phyloP scores from a whole-genome alignment of 2,329 filamentous ascomycete genomes.

The Aspergillus fumigatiaffinis region DNA sequence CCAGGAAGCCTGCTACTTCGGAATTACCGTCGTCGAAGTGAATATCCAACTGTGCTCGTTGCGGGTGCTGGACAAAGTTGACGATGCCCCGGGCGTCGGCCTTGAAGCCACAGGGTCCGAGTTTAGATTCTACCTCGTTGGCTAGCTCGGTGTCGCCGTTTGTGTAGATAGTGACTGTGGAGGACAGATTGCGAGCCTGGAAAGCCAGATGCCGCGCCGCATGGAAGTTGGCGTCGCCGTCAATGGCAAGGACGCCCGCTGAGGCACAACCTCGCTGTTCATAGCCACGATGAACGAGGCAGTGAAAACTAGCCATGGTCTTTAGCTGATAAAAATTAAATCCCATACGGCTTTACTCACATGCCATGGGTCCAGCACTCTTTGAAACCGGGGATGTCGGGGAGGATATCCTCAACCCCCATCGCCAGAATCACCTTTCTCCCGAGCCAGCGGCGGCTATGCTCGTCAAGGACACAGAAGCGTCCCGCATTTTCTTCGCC shows the following conservation, averaged over 20 bases:
- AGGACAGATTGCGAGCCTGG: slow-evolving; percentile 43
- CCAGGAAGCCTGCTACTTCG: background rate
- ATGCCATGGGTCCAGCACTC: slow-evolving; percentile 53
- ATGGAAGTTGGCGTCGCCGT: slow-evolving; percentile 26
- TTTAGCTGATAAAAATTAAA: background rate
- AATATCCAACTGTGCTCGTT: background rate
- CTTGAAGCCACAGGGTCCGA: background rate
- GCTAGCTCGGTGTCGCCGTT: slow-evolving; percentile 38
- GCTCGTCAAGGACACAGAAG: slow-evolving; percentile 32
- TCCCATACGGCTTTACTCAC: slow-evolving; percentile 25
- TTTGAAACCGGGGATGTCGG: slow-evolving; percentile 49
- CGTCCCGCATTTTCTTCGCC: background rate
- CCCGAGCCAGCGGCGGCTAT: slow-evolving; percentile 44
- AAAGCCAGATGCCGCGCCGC: slow-evolving; percentile 40
- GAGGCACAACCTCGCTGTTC: slow-evolving; percentile 50
- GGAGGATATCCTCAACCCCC: slow-evolving; percentile 50
- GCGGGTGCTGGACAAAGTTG: background rate
- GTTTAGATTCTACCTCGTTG: background rate
- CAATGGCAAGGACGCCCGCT: slow-evolving; percentile 47
- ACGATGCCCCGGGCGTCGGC: slow-evolving; percentile 1
- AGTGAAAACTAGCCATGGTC: slow-evolving; percentile 48
- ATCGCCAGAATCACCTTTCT: slow-evolving; percentile 54
- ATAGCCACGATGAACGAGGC: slow-evolving; percentile 58
- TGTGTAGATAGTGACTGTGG: slow-evolving; percentile 52
- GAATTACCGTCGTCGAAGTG: background rate